Evolutionary conservation across 176 grass and related monocot species (phyloP), one percentile per base, ranked within the genome.

Genomic region (Zea luxurians): DNA sequence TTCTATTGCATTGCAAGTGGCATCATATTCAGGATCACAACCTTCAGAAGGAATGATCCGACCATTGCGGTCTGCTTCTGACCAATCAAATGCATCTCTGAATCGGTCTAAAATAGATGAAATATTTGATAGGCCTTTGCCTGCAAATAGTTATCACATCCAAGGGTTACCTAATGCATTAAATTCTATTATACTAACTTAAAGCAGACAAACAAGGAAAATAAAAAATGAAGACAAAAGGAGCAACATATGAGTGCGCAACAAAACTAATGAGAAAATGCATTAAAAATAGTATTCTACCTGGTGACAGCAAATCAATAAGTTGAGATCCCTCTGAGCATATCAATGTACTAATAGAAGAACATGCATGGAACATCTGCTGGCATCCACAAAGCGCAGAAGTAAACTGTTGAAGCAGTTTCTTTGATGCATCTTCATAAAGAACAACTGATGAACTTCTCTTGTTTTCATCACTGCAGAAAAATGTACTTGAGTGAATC

Each of bases 1-100:
- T 62, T 94, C 85, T 76, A 92, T 75, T 80, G 76, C 74, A 47
- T 52, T 41, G 64, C 83, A 88, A 78, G 89, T 46, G 75, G 87
- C 53, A 61, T 98, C 95, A 75, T 94, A 92, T 82, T 92, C 87
- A 61, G 74, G 73, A 85, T 98, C 95, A 81, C 89, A 90, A 61
- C 95, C 95, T 88, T 94, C 83, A 73, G 20, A 81, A 63, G 95
- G 95, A 80, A 94, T 94, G 60, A 98, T 90, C 70, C 91, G 80
- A 54, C 95, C 95, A 80, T 82, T 85, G 13, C 7, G 41, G 36
- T 98, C 89, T 72, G 95, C 95, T 82, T 98, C 89, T 84, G 95
- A 90, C 95, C 95, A 98, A 92, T 98, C 87, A 98, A 98, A 98
- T 82, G 95, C 91, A 78, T 92, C 85, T 60, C 79, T 90, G 57